These are phyloP conservation scores for Phialophora tarda DNA, from an alignment of 2,329 filamentous ascomycete species.

Conservation along the genomic window DNA sequence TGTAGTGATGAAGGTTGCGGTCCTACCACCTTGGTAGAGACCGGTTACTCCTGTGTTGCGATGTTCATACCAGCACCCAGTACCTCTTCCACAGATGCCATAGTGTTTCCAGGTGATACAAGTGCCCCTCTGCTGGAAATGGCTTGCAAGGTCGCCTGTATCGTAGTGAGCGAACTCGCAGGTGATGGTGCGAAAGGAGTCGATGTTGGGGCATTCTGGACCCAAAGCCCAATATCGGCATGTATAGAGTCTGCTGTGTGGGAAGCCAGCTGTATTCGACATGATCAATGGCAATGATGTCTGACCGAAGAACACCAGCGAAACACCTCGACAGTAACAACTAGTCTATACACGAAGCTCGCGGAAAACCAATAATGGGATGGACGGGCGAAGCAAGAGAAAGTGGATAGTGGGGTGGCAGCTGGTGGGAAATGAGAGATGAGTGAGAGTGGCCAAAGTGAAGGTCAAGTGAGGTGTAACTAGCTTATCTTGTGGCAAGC, in stretches of 20 bases:
- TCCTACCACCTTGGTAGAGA: slow-evolving; percentile 37
- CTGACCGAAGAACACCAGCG: neutral
- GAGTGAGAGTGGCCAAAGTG: neutral
- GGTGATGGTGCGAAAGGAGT: slow-evolving; percentile 15
- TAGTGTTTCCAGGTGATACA: slow-evolving; percentile 30
- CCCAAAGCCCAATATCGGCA: slow-evolving; percentile 40
- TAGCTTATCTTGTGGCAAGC: neutral
- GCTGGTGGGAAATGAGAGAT: neutral
- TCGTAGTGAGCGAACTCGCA: slow-evolving; percentile 37
- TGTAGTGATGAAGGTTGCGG: neutral
- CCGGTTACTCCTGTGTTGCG: slow-evolving; percentile 36
- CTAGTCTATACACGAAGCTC: neutral
- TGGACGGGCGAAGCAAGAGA: neutral
- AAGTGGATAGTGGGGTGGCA: neutral
- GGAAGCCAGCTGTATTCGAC: neutral
- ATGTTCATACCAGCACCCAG: slow-evolving; percentile 38
- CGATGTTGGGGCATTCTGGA: slow-evolving; percentile 34
- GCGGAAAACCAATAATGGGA: neutral
- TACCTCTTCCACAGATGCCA: slow-evolving; percentile 29
- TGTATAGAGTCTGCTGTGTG: slow-evolving; percentile 21
- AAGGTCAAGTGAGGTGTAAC: neutral
- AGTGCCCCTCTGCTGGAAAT: slow-evolving; percentile 36
- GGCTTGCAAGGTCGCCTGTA: slow-evolving; percentile 33
- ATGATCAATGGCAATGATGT: neutral
- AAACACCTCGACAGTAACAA: neutral